Evolutionary conservation across 2,329 filamentous ascomycete species (phyloP).

Genomic region (Blastomyces silverae): DNA sequence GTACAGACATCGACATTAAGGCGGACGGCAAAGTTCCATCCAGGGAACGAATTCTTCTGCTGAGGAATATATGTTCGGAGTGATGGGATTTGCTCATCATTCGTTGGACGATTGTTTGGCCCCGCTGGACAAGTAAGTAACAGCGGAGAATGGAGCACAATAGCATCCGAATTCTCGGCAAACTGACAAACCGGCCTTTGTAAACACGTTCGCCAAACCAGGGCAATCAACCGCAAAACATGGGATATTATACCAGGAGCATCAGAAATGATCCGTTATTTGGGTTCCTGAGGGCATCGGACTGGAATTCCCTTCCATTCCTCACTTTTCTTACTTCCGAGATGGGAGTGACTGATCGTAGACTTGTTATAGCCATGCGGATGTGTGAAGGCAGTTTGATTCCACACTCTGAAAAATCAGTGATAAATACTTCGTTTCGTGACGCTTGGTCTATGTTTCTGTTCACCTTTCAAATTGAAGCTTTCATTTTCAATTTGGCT

Average conservation of each 20-base stretch:
- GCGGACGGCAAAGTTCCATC: background rate
- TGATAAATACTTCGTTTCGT: conserved; percentile 1
- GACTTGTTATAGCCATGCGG: background rate
- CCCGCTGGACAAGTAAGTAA: background rate
- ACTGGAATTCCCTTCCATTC: background rate
- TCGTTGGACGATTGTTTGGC: background rate
- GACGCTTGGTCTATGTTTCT: background rate
- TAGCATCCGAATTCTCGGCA: background rate
- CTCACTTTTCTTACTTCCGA: background rate
- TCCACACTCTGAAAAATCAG: background rate
- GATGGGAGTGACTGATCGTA: background rate
- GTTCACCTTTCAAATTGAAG: background rate
- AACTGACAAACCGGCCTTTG: background rate
- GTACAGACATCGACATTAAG: background rate
- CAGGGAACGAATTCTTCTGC: background rate
- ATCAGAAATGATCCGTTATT: background rate
- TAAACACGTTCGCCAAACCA: background rate
- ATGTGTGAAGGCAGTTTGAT: background rate
- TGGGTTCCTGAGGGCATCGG: background rate
- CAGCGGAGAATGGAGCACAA: background rate
- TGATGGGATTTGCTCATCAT: background rate
- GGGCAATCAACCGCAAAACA: background rate
- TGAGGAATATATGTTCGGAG: background rate
- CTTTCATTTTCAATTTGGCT: background rate
- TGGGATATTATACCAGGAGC: background rate